These are phyloP conservation scores for Anthoceros angustus DNA, from an alignment of 225 moss, liverwort and hornwort species.

Conservation along the genomic window DNA sequence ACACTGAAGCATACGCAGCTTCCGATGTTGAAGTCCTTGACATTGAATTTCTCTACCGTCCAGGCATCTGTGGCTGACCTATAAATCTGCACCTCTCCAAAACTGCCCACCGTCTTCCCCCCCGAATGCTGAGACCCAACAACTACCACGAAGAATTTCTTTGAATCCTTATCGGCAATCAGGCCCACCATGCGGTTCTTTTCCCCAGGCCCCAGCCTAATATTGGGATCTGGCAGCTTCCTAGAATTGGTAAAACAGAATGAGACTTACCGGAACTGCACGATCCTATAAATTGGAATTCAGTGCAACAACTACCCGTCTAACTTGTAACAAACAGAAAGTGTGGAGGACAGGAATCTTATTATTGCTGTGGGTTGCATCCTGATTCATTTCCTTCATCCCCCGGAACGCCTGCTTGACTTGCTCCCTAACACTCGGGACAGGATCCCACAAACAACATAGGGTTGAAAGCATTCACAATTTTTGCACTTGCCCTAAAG, in stretches of 20 bases:
- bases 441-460: not conserved
- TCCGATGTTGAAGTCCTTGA: not conserved
- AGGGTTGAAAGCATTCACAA: not conserved
- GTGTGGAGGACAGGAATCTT: too few relatives aligned
- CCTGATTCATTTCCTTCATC: too few relatives aligned
- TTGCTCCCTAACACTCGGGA: not conserved
- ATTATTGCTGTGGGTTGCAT: too few relatives aligned
- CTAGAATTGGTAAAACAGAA: not conserved
- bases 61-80: constrained; percentile 1
- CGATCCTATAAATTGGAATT: too few relatives aligned
- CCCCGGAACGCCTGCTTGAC: too few relatives aligned
- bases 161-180: not conserved
- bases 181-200: not conserved
- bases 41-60: constrained; percentile 2
- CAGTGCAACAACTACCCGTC: too few relatives aligned
- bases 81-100: not conserved
- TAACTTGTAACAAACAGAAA: too few relatives aligned
- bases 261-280: not conserved
- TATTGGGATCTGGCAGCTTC: constrained; percentile 3
- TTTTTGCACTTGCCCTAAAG: too few relatives aligned
- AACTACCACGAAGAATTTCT: not conserved
- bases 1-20: constrained; percentile 3
- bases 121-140: not conserved
- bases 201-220: constrained; percentile 3
- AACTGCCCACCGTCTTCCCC: not conserved